phyloP scores from a whole-genome alignment of 2,329 filamentous ascomycete species.

The Aspergillus ochraceoroseus region DNA sequence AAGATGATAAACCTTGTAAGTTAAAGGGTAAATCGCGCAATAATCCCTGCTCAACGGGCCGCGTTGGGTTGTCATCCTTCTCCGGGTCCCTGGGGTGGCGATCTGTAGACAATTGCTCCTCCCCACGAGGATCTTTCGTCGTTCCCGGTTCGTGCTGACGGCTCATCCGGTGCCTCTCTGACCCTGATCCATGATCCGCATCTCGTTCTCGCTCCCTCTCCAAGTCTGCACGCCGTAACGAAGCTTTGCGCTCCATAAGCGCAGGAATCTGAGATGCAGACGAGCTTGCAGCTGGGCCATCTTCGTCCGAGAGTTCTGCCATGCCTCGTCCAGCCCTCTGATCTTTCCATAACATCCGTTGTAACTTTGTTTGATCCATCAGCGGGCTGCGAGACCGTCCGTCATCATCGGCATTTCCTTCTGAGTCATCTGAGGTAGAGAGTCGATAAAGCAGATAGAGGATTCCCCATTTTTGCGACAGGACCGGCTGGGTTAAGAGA shows the following conservation, averaged over 20 bases:
- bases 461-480: constrained; percentile 96
- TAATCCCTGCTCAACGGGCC: constrained; percentile 61
- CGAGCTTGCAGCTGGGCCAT: constrained; percentile 39
- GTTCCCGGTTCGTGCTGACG: constrained; percentile 20
- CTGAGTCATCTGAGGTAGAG: constrained; percentile 55
- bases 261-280: constrained; percentile 38
- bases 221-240: constrained; percentile 21
- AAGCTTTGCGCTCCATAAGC: constrained; percentile 26
- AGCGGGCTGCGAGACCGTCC: constrained; percentile 37
- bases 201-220: constrained; percentile 23
- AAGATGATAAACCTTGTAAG: constrained; percentile 83
- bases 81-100: constrained; percentile 16
- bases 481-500: constrained; percentile 81
- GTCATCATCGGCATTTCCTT: constrained; percentile 23
- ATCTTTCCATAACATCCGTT: constrained; percentile 35
- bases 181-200: constrained; percentile 19
- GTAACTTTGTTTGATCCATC: constrained; percentile 38
- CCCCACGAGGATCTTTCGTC: constrained; percentile 18
- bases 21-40: constrained; percentile 85
- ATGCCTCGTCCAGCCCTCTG: constrained; percentile 21
- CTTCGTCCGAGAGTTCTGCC: constrained; percentile 31
- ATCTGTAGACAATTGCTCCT: constrained; percentile 17
- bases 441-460: constrained; percentile 84
- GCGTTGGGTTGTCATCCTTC: constrained; percentile 47
- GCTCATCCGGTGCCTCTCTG: constrained; percentile 13